Evolutionary conservation across 192 early-diverging fungal genomes (phyloP).

Genomic region (Mortierella claussenii): DNA sequence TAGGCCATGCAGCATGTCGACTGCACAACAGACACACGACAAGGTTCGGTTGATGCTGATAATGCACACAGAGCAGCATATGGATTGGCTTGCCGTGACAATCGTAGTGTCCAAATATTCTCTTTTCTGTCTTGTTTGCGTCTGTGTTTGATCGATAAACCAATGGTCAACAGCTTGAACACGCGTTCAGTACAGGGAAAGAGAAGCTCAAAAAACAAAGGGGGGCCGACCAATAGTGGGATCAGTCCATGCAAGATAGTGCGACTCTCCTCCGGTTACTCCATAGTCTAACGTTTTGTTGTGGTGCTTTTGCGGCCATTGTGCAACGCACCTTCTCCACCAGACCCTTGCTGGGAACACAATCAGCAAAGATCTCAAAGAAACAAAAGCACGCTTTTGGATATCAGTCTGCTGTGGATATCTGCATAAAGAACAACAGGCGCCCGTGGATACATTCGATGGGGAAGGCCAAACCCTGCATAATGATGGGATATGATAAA

Average conservation of each 20-base stretch:
- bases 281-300: background rate
- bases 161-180: background rate
- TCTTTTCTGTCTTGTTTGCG: background rate
- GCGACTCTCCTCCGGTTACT: background rate
- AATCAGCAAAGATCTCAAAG: background rate
- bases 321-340: background rate
- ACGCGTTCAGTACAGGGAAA: no score
- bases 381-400: background rate
- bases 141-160: background rate
- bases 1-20: no score
- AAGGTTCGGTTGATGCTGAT: background rate
- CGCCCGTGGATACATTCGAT: background rate
- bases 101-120: no score
- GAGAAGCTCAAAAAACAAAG: no score
- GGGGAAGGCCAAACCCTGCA: constrained; percentile 5
- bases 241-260: background rate
- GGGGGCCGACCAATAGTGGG: no score
- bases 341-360: background rate
- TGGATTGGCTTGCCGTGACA: background rate
- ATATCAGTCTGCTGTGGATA: no score
- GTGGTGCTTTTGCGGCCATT: background rate
- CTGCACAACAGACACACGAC: no score
- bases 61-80: background rate
- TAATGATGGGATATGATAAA: constrained; percentile 5
- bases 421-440: background rate